Percentiles rank a stretch among this genome's conserved stretches.
Evolutionary conservation across 768 basidiomycete species (phyloP).

Genomic region (Trametes gibbosa): DNA sequence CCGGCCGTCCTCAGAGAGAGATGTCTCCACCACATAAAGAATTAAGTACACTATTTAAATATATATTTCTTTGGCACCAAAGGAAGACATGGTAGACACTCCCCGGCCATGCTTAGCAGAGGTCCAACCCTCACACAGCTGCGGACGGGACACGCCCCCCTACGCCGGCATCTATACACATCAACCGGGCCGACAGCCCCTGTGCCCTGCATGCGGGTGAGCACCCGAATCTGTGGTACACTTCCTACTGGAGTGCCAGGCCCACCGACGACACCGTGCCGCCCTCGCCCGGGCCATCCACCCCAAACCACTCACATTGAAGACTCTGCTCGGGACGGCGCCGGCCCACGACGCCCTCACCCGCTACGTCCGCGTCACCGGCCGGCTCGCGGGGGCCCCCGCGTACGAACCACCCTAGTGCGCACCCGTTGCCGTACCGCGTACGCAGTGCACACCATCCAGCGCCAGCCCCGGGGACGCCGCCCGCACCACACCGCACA

Average conservation of each 20-base stretch:
- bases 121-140: slow-evolving; percentile 33
- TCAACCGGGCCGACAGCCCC: background rate
- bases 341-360: background rate
- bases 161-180: slow-evolving; percentile 26
- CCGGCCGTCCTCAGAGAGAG: too few species aligned
- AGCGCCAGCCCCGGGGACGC: too few species aligned
- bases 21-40: too few species aligned
- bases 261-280: background rate
- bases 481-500: too few species aligned
- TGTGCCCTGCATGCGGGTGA: slow-evolving; percentile 7
- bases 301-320: background rate
- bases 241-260: slow-evolving; percentile 11
- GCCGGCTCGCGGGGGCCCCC: too few species aligned
- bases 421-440: too few species aligned
- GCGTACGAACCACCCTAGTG: background rate
- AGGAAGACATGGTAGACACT: too few species aligned
- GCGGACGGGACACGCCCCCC: slow-evolving; percentile 28
- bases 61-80: too few species aligned
- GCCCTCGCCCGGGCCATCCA: background rate
- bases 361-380: background rate
- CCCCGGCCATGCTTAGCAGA: too few species aligned
- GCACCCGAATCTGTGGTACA: slow-evolving; percentile 11
- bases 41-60: too few species aligned
- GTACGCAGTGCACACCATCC: too few species aligned
- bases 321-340: background rate